Evolutionary conservation across 768 basidiomycete genomes (phyloP).

Genomic region (Leccinum pellstonianum): DNA sequence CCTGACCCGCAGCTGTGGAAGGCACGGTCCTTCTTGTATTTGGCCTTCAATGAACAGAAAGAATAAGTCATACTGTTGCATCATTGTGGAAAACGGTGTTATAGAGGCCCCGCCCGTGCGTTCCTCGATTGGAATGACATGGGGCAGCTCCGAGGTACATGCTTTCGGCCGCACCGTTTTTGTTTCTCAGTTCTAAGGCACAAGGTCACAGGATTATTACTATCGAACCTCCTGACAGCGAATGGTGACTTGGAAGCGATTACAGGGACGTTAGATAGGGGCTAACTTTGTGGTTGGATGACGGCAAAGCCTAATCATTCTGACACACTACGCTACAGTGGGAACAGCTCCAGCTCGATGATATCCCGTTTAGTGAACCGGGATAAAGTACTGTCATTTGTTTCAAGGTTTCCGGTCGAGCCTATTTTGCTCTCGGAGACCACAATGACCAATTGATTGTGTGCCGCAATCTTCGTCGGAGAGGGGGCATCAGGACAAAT

Average conservation of each 20-base stretch:
- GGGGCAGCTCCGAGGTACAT: slow-evolving; percentile 5
- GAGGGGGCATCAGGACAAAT: slow-evolving; percentile 3
- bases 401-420: background rate
- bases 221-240: slow-evolving; percentile 5
- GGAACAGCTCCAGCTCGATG: background rate
- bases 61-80: background rate
- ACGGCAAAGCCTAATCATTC: background rate
- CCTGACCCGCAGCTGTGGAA: slow-evolving; percentile 10
- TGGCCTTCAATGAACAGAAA: slow-evolving; percentile 9
- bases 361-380: background rate
- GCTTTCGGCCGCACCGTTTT: slow-evolving; percentile 7
- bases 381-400: background rate
- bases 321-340: background rate
- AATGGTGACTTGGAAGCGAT: background rate
- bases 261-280: slow-evolving; percentile 7
- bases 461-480: background rate
- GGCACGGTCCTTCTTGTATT: slow-evolving; percentile 13
- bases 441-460: slow-evolving; percentile 1
- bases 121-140: background rate
- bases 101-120: slow-evolving; percentile 15
- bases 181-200: slow-evolving; percentile 1
- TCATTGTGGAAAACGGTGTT: slow-evolving; percentile 9
- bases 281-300: slow-evolving; percentile 4
- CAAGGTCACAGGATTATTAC: slow-evolving; percentile 5
- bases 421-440: background rate